These are phyloP conservation scores for Paraphaeosphaeria minitans DNA, from an alignment of 2,329 filamentous ascomycete genomes.

Conservation along the genomic window DNA sequence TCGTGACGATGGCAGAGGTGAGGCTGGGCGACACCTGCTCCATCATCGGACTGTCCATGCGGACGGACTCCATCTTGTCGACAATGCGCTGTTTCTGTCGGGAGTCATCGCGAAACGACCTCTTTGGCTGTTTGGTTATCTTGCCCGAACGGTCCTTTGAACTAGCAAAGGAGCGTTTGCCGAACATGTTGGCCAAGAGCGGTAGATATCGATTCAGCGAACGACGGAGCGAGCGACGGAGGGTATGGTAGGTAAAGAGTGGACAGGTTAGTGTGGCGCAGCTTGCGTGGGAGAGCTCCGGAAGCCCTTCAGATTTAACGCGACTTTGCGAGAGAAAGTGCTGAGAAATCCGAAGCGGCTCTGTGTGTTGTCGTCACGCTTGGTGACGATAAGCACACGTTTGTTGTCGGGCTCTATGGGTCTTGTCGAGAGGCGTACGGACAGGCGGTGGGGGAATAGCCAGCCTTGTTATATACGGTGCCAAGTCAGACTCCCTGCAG, in stretches of 20 bases:
- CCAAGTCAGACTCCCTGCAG: slow-evolving; percentile 37
- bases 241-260: slow-evolving; percentile 55
- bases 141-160: slow-evolving; percentile 88
- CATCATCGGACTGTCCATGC: slow-evolving; percentile 63
- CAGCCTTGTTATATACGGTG: slow-evolving; percentile 41
- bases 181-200: slow-evolving; percentile 72
- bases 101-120: slow-evolving; percentile 75
- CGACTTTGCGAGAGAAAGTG: slow-evolving; percentile 43
- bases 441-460: slow-evolving; percentile 34
- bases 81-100: slow-evolving; percentile 82
- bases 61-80: slow-evolving; percentile 65
- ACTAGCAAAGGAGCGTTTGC: slow-evolving; percentile 78
- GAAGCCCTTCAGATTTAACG: slow-evolving; percentile 53
- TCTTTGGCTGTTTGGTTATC: slow-evolving; percentile 77
- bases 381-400: slow-evolving; percentile 44
- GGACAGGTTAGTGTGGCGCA: slow-evolving; percentile 58
- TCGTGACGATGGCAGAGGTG: slow-evolving; percentile 78
- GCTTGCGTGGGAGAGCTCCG: slow-evolving; percentile 59
- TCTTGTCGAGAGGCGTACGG: slow-evolving; percentile 47
- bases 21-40: slow-evolving; percentile 57
- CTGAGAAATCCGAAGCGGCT: slow-evolving; percentile 43
- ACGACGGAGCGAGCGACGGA: slow-evolving; percentile 51
- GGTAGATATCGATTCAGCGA: slow-evolving; percentile 50
- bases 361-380: slow-evolving; percentile 44
- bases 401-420: slow-evolving; percentile 47